phyloP scores from a whole-genome alignment of 108 stramenopile species.

The Cyclotella atomus region DNA sequence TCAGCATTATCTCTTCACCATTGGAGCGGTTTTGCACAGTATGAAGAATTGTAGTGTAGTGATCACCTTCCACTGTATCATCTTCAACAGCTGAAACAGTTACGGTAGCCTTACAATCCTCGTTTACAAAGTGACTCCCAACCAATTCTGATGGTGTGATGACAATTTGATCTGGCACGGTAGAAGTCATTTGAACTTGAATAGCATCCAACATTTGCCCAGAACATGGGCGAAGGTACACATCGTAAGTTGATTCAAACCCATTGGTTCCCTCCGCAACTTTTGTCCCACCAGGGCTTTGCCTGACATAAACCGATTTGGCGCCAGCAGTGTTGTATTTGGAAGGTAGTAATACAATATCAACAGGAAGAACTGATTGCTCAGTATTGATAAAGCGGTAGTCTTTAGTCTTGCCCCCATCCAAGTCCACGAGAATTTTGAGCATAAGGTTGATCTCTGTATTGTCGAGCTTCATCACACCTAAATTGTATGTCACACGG shows the following conservation, averaged over 20 bases:
- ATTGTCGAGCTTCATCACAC: conserved; percentile 9
- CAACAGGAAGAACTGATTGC: conserved; percentile 3
- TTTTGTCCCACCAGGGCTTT: not conserved
- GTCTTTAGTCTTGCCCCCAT: conserved; percentile 4
- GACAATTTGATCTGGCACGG: not conserved
- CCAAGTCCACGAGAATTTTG: not conserved
- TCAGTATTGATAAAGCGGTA: conserved; percentile 1
- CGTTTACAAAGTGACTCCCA: not conserved
- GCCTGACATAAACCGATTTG: not conserved
- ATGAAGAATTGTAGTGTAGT: conserved; percentile 3
- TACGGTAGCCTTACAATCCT: not conserved
- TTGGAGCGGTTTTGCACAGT: not conserved
- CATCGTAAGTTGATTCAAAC: conserved; percentile 32
- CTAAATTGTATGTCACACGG: not conserved
- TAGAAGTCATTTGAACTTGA: not conserved
- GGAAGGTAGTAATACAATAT: not conserved
- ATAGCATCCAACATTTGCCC: not conserved
- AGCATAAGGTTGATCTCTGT: conserved; percentile 2
- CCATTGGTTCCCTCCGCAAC: conserved; percentile 46
- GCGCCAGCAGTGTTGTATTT: conserved; percentile 1
- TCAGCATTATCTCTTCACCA: not conserved
- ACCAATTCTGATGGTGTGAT: not conserved
- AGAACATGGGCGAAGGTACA: conserved; percentile 46
- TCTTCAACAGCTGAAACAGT: not conserved
- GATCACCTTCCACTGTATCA: conserved; percentile 3